phyloP scores from a whole-genome alignment of 129 eudicot genomes.

The Flaveria brownii region DNA sequence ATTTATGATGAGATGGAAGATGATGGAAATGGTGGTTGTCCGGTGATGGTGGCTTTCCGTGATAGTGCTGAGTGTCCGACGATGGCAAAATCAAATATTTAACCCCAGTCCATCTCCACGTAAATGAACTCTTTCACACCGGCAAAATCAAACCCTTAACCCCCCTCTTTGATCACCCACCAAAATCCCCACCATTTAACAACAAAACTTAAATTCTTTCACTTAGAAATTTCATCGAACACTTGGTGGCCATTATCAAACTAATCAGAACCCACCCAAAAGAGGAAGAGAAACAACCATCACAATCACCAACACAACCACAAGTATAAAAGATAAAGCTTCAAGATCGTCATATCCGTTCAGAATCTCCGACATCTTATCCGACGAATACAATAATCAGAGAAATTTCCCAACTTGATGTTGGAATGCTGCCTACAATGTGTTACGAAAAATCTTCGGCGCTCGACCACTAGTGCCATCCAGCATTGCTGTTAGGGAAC shows the following conservation, averaged over 20 bases:
- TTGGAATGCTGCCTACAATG: too few species aligned
- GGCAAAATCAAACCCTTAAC: slow-evolving; percentile 72
- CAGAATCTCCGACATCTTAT: slow-evolving; percentile 34
- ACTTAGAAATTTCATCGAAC: slow-evolving; percentile 40
- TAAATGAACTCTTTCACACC: slow-evolving; percentile 78
- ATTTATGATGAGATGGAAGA: too few species aligned
- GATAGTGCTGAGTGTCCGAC: too few species aligned
- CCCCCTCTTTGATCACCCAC: slow-evolving; percentile 34
- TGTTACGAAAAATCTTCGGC: too few species aligned
- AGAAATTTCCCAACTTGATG: slow-evolving; percentile 26
- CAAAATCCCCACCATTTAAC: slow-evolving; percentile 7
- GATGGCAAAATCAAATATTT: too few species aligned
- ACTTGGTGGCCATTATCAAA: slow-evolving; percentile 15
- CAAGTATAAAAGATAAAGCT: slow-evolving; percentile 12
- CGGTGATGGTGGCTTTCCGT: too few species aligned
- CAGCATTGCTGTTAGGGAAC: too few species aligned
- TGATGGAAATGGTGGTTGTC: too few species aligned
- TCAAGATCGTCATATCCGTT: slow-evolving; percentile 4
- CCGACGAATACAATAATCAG: slow-evolving; percentile 13
- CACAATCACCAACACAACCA: not conserved
- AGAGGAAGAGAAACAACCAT: slow-evolving; percentile 37
- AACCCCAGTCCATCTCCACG: slow-evolving; percentile 47
- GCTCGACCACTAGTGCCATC: too few species aligned
- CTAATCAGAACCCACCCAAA: slow-evolving; percentile 6
- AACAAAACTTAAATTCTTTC: slow-evolving; percentile 45